Evolutionary conservation across 2,329 filamentous ascomycete genomes (phyloP).

Genomic region (Colletotrichum lindemuthianum): DNA sequence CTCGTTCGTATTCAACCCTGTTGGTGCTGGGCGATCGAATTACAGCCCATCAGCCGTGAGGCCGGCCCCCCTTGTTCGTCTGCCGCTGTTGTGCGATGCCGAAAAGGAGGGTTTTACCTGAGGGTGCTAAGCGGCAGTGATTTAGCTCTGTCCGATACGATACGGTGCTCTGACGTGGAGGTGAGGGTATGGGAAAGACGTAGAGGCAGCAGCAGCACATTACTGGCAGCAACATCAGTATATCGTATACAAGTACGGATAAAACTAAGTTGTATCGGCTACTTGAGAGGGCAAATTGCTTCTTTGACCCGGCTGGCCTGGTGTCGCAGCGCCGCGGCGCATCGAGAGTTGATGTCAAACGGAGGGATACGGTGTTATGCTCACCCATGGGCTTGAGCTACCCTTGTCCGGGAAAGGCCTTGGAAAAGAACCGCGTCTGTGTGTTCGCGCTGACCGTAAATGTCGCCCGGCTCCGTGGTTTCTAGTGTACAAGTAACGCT

Average conservation of each 20-base stretch:
- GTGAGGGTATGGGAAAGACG: no score
- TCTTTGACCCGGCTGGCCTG: background rate
- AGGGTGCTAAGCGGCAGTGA: background rate
- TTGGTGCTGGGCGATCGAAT: constrained; percentile 27
- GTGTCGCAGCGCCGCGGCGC: no score
- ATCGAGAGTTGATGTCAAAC: no score
- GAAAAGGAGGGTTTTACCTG: constrained; percentile 9
- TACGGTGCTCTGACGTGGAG: background rate
- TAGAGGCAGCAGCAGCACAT: no score
- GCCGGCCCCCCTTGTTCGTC: no score
- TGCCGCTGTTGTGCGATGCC: constrained; percentile 6
- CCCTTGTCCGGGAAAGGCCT: no score
- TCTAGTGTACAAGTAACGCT: no score
- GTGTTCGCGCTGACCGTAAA: no score
- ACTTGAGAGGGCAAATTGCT: constrained; percentile 1
- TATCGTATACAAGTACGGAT: background rate
- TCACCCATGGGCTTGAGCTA: no score
- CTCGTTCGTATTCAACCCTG: constrained; percentile 35
- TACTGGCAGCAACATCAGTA: background rate
- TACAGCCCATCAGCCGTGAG: constrained; percentile 10
- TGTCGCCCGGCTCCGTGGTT: background rate
- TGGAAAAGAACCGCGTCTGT: no score
- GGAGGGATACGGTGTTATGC: no score
- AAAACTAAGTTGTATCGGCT: background rate
- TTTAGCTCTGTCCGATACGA: background rate